These are phyloP conservation scores for Hericium coralloides DNA, from an alignment of 768 basidiomycete genomes.

Conservation along the genomic window DNA sequence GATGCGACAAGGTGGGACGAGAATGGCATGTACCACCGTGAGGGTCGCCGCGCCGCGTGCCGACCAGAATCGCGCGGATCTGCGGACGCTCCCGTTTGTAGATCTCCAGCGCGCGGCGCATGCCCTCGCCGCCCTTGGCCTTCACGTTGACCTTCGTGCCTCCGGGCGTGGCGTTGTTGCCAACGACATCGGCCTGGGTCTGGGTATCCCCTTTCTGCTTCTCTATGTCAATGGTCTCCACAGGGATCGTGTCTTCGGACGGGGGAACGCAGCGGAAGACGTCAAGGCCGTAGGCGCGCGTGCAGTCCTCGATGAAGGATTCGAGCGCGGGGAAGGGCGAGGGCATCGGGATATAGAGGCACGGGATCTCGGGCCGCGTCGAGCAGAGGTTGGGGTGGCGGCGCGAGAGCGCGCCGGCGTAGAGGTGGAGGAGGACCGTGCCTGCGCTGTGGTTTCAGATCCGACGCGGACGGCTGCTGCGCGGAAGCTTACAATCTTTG, in stretches of 20 bases:
- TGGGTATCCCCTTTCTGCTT: constrained; percentile 21
- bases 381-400: constrained; percentile 22
- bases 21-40: constrained; percentile 67
- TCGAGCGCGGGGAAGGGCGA: constrained; percentile 85
- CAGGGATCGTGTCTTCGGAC: constrained; percentile 21
- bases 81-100: constrained; percentile 63
- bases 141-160: constrained; percentile 16
- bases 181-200: constrained; percentile 13
- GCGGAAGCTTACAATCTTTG: constrained; percentile 75
- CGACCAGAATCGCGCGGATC: constrained; percentile 78
- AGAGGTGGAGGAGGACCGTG: constrained; percentile 90
- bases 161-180: constrained; percentile 10
- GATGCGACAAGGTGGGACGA: neutral
- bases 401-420: constrained; percentile 56
- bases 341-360: constrained; percentile 84
- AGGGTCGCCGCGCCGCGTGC: constrained; percentile 84
- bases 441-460: constrained; percentile 37
- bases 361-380: constrained; percentile 39
- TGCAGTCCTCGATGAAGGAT: constrained; percentile 63
- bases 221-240: constrained; percentile 34
- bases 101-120: constrained; percentile 66
- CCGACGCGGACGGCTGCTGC: neutral
- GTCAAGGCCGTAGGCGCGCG: constrained; percentile 61
- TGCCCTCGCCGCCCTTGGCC: constrained; percentile 55
- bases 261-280: constrained; percentile 48